A percentile compares a stretch with the other conserved stretches of the same genome.
Conservation (phyloP, 805 yeast species). For the Metschnikowia corniflorae region DNA sequence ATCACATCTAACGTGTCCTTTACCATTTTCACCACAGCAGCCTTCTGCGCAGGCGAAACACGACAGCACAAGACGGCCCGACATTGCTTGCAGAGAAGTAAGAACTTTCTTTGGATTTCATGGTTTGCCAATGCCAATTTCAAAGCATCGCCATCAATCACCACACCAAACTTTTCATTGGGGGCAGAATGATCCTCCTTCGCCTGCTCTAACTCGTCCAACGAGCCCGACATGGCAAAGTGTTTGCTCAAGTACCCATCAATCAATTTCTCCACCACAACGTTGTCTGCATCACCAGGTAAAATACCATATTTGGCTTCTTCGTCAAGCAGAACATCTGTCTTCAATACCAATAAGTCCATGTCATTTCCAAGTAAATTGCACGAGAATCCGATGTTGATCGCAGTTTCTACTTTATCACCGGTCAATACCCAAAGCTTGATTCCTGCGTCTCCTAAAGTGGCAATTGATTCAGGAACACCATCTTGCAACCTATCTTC, state of each 20-base stretch:
- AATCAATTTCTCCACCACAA: slow-evolving; percentile 47
- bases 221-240: slow-evolving; percentile 58
- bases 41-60: slow-evolving; percentile 82
- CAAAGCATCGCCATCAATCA: slow-evolving; percentile 70
- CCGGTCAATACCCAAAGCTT: slow-evolving; percentile 86
- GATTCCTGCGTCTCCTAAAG: slow-evolving; percentile 71
- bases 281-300: slow-evolving; percentile 14
- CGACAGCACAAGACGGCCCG: slow-evolving; percentile 78
- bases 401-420: slow-evolving; percentile 87
- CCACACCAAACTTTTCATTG: slow-evolving; percentile 50
- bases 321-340: slow-evolving; percentile 28
- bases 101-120: slow-evolving; percentile 45
- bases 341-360: slow-evolving; percentile 63
- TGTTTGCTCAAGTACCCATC: slow-evolving; percentile 50
- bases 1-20: slow-evolving; percentile 62
- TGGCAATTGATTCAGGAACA: slow-evolving; percentile 75
- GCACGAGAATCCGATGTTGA: slow-evolving; percentile 83
- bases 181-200: slow-evolving; percentile 65
- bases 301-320: slow-evolving; percentile 19
- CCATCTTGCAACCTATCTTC: slow-evolving; percentile 85
- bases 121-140: slow-evolving; percentile 39
- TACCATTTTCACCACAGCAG: slow-evolving; percentile 66
- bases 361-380: slow-evolving; percentile 70
- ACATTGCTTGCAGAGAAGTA: slow-evolving; percentile 71
- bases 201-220: slow-evolving; percentile 53